Evolutionary conservation across 164 flowering plant species (phyloP).

Genomic region (Vitis riparia): DNA sequence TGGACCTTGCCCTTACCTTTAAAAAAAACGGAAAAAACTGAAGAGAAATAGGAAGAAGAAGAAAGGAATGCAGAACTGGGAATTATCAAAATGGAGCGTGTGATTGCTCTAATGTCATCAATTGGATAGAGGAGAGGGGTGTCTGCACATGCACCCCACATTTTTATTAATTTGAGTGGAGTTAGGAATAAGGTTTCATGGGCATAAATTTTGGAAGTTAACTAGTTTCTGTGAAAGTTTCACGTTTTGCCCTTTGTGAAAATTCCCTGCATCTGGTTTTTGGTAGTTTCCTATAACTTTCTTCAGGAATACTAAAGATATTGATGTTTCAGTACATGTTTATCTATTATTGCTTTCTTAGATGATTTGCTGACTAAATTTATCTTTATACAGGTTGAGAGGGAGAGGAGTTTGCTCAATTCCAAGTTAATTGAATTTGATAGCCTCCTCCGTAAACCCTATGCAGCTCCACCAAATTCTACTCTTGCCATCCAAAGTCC

Average conservation of each 20-base stretch:
- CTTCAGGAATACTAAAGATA: neutral
- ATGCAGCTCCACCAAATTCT: conserved; percentile 28
- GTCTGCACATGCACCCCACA: too few relatives aligned
- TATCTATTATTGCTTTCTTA: neutral
- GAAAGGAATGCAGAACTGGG: too few relatives aligned
- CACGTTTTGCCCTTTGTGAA: neutral
- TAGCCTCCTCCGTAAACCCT: conserved; percentile 56
- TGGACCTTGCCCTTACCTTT: too few relatives aligned
- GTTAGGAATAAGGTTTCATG: too few relatives aligned
- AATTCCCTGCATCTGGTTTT: neutral
- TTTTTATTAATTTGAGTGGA: too few relatives aligned
- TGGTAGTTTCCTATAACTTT: neutral
- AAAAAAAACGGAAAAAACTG: too few relatives aligned
- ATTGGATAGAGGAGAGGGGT: too few relatives aligned
- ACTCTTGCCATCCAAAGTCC: conserved; percentile 27
- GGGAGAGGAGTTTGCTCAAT: conserved; percentile 69
- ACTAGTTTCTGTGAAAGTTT: neutral
- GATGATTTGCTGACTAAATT: neutral
- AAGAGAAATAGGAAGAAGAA: too few relatives aligned
- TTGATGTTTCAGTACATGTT: neutral
- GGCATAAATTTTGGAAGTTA: neutral
- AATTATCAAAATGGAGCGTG: too few relatives aligned
- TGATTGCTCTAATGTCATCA: too few relatives aligned
- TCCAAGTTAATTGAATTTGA: conserved; percentile 74
- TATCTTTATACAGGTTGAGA: conserved; percentile 63